Percentiles rank a stretch among this genome's conserved stretches.
Conservation (phyloP, 176 grass and related monocot genomes). For the Bothriochloa decipiens region DNA sequence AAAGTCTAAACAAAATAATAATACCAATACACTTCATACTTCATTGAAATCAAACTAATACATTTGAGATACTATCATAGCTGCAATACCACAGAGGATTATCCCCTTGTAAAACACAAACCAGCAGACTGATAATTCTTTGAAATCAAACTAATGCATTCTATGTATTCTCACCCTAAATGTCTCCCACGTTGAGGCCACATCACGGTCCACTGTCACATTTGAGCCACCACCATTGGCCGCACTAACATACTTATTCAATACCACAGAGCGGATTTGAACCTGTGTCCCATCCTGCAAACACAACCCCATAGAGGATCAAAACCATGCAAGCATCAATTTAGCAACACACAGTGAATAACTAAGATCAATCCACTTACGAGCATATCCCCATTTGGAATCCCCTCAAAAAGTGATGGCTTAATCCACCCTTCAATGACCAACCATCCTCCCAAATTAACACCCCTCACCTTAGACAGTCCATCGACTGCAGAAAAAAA, state of each 20-base stretch:
- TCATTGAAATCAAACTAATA: not conserved
- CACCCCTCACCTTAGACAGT: slow-evolving; percentile 59
- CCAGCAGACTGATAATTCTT: slow-evolving; percentile 22
- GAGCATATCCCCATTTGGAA: slow-evolving; percentile 80
- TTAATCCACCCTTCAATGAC: slow-evolving; percentile 85
- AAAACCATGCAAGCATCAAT: slow-evolving; percentile 8
- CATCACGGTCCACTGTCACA: slow-evolving; percentile 63
- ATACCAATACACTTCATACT: not conserved
- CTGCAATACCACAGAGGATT: not conserved
- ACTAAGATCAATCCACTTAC: slow-evolving; percentile 44
- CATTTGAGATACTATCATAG: not conserved
- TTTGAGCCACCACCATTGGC: slow-evolving; percentile 56
- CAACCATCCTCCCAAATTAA: slow-evolving; percentile 82
- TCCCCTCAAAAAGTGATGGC: slow-evolving; percentile 73
- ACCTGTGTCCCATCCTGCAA: slow-evolving; percentile 72
- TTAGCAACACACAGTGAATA: not conserved
- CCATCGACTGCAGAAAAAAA: slow-evolving; percentile 54
- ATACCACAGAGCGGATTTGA: slow-evolving; percentile 59
- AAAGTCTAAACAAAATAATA: slow-evolving; percentile 12
- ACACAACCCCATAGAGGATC: slow-evolving; percentile 1
- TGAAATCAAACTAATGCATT: not conserved
- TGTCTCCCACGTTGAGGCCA: slow-evolving; percentile 70
- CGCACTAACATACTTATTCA: slow-evolving; percentile 65
- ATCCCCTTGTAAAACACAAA: slow-evolving; percentile 27
- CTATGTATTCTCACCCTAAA: slow-evolving; percentile 54